Evolutionary conservation across 2,329 filamentous ascomycete species (phyloP), one percentile per base, ranked within the genome.

Genomic region (Gaeumannomyces tritici): DNA sequence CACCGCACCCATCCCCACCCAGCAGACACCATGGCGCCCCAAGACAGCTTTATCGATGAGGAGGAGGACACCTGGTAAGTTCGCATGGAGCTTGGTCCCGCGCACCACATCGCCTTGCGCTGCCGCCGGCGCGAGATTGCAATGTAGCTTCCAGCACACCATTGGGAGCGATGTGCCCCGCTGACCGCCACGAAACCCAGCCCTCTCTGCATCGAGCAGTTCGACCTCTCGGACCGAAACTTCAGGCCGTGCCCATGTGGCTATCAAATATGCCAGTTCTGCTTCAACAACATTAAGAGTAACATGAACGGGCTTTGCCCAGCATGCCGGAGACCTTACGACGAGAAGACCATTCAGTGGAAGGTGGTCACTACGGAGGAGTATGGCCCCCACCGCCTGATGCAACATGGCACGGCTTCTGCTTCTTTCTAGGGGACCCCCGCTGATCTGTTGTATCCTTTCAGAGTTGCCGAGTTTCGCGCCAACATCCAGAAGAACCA

Each of bases 181-280:
- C 72, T 73, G 62, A 75, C 66, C 31, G 28, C 33, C 8, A 27
- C 24, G 26, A 33, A 9, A 60, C 33, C 21, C 70, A 99, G 95
- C 76, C 95, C 95, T 69, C 89, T 99, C 66, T 99, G 95, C 74
- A 96, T 99, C 73, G 95, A 99, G 78, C 96, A 99, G 79, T 96
- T 99, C 73, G 96, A 99, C 77, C 86, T 99, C 60, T 96, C 92
- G 55, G 95, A 99, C 80, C 90, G 91, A 75, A 96, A 96, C 77
- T 99, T 99, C 77, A 87, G 89, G 71, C 95, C 95, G 67, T 99
- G 95, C 80, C 93, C 93, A 63, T 99, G 95, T 73, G 95, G 95
- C 65, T 99, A 99, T 72, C 93, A 97, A 93, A 93, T 99, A 74
- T 99, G 95, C 77, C 96, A 99, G 80, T 99, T 99, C 77, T 99